Conservation (phyloP, 1,284 basidiomycete genomes). For the Tylopilus orsonianus region DNA sequence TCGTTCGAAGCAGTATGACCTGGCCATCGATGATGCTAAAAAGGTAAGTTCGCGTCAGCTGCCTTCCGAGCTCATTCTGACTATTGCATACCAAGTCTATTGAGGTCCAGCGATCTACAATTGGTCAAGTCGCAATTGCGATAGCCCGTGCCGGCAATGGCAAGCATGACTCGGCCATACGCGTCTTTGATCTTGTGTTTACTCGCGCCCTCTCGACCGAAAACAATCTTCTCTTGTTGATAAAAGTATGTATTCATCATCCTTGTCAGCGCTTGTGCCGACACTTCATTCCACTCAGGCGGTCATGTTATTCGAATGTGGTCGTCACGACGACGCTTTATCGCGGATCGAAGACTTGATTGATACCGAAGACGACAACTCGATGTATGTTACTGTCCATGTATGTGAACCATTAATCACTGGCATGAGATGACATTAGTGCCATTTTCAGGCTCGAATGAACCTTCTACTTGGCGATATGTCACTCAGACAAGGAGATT, state of each 20-base stretch:
- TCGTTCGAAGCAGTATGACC: background rate
- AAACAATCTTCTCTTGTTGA: background rate
- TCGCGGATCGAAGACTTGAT: background rate
- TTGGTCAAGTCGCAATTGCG: background rate
- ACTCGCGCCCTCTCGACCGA: background rate
- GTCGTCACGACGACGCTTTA: background rate
- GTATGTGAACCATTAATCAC: background rate
- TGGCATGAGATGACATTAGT: background rate
- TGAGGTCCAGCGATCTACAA: background rate
- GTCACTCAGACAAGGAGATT: background rate
- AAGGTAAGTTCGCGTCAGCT: background rate
- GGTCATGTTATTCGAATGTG: background rate
- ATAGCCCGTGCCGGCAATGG: background rate
- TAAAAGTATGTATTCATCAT: background rate
- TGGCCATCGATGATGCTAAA: background rate
- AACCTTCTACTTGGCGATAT: background rate
- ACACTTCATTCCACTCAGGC: too few species aligned
- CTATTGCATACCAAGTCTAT: background rate
- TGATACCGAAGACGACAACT: background rate
- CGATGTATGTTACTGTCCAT: background rate
- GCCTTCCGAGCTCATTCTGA: background rate
- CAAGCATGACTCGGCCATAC: background rate
- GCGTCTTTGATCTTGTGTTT: slow-evolving; percentile 2
- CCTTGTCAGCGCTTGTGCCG: too few species aligned
- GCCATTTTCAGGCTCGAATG: background rate